Evolutionary conservation across 2,329 filamentous ascomycete species (phyloP).

Genomic region (Colletotrichum tamarilloi): DNA sequence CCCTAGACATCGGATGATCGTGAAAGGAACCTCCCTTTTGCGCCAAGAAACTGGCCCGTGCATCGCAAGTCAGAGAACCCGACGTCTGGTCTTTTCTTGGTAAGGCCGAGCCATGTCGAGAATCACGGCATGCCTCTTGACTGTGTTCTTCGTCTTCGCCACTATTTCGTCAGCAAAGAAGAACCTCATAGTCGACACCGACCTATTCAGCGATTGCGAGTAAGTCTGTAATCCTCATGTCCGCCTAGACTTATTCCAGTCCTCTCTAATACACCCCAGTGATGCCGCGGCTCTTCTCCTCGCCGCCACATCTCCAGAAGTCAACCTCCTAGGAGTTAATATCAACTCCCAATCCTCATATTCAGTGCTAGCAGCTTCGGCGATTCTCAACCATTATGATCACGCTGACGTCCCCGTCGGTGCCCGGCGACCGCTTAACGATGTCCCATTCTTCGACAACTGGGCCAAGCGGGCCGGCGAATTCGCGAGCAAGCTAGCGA

Average conservation of each 20-base stretch:
- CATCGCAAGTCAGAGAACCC: neutral
- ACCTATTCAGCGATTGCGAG: conserved; percentile 60
- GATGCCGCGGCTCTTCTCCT: conserved; percentile 55
- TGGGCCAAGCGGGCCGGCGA: conserved; percentile 52
- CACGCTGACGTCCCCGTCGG: conserved; percentile 50
- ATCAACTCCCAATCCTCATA: conserved; percentile 54
- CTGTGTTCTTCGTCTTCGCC: neutral
- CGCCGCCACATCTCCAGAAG: conserved; percentile 48
- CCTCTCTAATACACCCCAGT: conserved; percentile 39
- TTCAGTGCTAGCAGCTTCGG: conserved; percentile 52
- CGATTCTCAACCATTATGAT: conserved; percentile 54
- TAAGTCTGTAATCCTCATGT: conserved; percentile 38
- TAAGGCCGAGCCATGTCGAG: neutral
- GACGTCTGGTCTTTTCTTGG: neutral
- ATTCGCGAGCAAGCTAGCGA: conserved; percentile 58
- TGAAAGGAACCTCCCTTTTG: neutral
- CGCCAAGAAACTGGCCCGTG: neutral
- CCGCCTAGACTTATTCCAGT: neutral
- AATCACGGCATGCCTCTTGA: neutral
- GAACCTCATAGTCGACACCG: conserved; percentile 58
- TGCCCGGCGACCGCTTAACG: conserved; percentile 50
- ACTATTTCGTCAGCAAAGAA: conserved; percentile 36
- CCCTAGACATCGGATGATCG: neutral
- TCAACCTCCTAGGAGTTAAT: conserved; percentile 53
- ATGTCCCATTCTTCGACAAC: conserved; percentile 57